phyloP scores from a whole-genome alignment of 305 asterid species.

The Nicotiana rustica region DNA sequence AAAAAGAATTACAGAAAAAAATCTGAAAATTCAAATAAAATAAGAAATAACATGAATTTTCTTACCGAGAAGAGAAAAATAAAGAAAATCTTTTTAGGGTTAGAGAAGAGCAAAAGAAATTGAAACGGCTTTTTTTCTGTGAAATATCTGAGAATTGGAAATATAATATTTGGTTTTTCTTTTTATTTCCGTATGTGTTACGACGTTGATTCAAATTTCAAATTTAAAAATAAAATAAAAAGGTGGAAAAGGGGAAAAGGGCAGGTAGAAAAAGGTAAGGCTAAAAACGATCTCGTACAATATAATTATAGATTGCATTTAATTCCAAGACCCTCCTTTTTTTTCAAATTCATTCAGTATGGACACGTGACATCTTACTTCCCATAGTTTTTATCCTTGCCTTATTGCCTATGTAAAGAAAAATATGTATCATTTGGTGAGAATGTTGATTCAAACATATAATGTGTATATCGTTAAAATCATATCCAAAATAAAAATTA shows the following conservation, averaged over 20 bases:
- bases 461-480: too few species aligned
- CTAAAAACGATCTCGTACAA: background rate
- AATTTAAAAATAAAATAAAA: background rate
- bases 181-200: background rate
- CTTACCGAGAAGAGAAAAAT: conserved; percentile 10
- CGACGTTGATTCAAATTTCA: background rate
- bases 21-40: background rate
- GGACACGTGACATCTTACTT: background rate
- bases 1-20: background rate
- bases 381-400: background rate
- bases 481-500: too few species aligned
- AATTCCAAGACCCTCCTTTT: background rate
- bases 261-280: conserved; percentile 22
- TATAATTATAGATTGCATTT: conserved; percentile 7
- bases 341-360: conserved; percentile 10
- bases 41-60: conserved; percentile 3
- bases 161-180: background rate
- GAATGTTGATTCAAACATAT: too few species aligned
- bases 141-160: background rate
- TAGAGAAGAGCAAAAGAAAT: background rate
- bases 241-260: conserved; percentile 4
- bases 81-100: conserved; percentile 27
- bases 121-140: background rate
- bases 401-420: too few species aligned
- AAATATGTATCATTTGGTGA: too few species aligned